phyloP scores from a whole-genome alignment of 176 grass and related monocot species.

The Raddia guianensis region DNA sequence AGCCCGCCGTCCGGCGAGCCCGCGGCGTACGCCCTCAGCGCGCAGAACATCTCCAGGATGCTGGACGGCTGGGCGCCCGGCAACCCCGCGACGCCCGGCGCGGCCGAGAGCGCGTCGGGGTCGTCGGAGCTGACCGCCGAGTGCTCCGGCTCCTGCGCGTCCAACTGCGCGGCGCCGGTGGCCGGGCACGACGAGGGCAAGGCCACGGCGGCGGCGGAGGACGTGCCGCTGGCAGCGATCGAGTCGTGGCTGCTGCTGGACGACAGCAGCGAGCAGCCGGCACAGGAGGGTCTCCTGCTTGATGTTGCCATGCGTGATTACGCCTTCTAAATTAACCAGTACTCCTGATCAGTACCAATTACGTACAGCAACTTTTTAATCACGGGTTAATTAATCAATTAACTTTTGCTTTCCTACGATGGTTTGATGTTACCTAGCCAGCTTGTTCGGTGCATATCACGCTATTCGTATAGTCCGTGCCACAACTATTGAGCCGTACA shows the following conservation, averaged over 20 bases:
- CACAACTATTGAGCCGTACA: no score
- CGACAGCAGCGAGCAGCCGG: constrained; percentile 39
- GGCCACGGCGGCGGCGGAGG: neutral
- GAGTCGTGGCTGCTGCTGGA: constrained; percentile 76
- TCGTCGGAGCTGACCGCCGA: constrained; percentile 50
- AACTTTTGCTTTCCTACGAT: neutral
- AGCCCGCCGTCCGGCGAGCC: neutral
- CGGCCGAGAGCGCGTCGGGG: constrained; percentile 32
- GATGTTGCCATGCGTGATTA: constrained; percentile 10
- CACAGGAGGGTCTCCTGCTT: constrained; percentile 24
- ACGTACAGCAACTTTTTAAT: neutral
- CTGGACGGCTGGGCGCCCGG: constrained; percentile 48
- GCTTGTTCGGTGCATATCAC: no score
- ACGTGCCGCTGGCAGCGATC: constrained; percentile 45
- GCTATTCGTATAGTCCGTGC: no score
- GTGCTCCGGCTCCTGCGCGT: constrained; percentile 37
- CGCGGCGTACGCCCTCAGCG: constrained; percentile 27
- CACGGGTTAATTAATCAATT: neutral
- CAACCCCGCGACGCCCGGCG: constrained; percentile 1
- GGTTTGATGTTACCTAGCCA: no score
- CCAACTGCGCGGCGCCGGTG: neutral
- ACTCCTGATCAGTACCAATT: no score
- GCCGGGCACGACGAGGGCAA: neutral
- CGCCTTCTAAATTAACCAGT: neutral
- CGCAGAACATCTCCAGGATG: constrained; percentile 47